Evolutionary conservation across 169 alveolate species (phyloP).

Genomic region (Theileria parva): DNA sequence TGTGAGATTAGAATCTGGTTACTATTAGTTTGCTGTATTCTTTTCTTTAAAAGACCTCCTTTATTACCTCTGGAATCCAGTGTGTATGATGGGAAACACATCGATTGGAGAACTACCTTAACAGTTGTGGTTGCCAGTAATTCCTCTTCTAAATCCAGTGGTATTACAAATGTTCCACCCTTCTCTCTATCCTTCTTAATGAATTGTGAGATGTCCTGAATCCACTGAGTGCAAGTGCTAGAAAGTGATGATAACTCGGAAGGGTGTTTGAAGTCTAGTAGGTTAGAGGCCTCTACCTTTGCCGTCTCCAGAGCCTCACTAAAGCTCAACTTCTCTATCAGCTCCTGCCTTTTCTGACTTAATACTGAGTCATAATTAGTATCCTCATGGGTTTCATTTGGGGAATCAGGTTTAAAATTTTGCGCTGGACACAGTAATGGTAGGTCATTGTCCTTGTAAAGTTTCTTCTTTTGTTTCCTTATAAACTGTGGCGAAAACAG

Average conservation of each 20-base stretch:
- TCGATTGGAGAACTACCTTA: slow-evolving; percentile 68
- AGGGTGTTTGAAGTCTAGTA: slow-evolving; percentile 52
- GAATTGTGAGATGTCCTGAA: slow-evolving; percentile 47
- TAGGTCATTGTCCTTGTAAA: slow-evolving; percentile 68
- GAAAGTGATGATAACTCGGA: slow-evolving; percentile 56
- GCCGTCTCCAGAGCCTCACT: slow-evolving; percentile 60
- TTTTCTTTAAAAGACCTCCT: slow-evolving; percentile 57
- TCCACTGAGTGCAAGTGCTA: slow-evolving; percentile 56
- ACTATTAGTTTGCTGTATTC: slow-evolving; percentile 61
- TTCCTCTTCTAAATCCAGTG: slow-evolving; percentile 48
- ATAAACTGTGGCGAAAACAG: slow-evolving; percentile 67
- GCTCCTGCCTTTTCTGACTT: slow-evolving; percentile 68
- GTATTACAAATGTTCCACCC: slow-evolving; percentile 34
- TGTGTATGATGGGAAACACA: slow-evolving; percentile 72
- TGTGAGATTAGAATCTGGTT: slow-evolving; percentile 74
- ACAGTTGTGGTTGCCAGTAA: slow-evolving; percentile 63
- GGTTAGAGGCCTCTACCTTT: slow-evolving; percentile 57
- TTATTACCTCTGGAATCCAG: slow-evolving; percentile 61
- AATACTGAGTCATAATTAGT: background rate
- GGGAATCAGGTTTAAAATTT: background rate
- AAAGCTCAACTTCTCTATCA: slow-evolving; percentile 68
- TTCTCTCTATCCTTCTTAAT: slow-evolving; percentile 42
- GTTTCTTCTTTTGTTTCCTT: slow-evolving; percentile 59
- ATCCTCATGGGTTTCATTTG: background rate
- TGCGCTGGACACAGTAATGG: slow-evolving; percentile 52